These are phyloP conservation scores for Fusarium sambucinum DNA, from an alignment of 2,329 filamentous ascomycete genomes.

Conservation along the genomic window DNA sequence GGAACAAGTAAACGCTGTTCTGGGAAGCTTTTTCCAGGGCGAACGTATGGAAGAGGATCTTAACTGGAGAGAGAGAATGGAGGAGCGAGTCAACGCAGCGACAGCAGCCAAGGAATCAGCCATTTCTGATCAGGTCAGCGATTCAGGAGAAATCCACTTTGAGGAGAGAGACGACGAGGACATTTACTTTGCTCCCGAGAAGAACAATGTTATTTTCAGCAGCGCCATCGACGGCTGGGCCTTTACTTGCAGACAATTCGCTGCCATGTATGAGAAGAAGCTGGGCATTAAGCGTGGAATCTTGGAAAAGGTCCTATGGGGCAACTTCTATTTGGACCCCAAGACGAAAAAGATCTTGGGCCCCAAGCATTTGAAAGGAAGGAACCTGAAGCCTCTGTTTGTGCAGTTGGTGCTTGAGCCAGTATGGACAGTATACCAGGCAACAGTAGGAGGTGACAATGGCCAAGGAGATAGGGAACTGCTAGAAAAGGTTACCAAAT, in stretches of 20 bases:
- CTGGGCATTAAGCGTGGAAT: constrained; percentile 89
- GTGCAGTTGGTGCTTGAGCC: constrained; percentile 96
- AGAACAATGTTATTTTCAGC: constrained; percentile 99
- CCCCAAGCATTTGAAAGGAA: constrained; percentile 91
- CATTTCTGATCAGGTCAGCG: constrained; percentile 62
- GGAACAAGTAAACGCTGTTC: constrained; percentile 96
- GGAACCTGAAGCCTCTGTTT: constrained; percentile 94
- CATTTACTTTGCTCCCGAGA: constrained; percentile 97
- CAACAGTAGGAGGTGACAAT: constrained; percentile 83
- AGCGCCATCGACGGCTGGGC: constrained; percentile 99
- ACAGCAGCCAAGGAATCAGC: constrained; percentile 70
- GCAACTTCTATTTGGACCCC: constrained; percentile 94
- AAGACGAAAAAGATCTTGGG: constrained; percentile 95
- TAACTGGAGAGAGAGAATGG: constrained; percentile 93
- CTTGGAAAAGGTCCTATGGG: constrained; percentile 96
- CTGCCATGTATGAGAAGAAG: constrained; percentile 94
- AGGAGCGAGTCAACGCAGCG: constrained; percentile 82
- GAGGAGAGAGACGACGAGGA: constrained; percentile 96
- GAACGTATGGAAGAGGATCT: constrained; percentile 99
- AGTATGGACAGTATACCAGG: constrained; percentile 95
- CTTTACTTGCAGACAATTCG: constrained; percentile 95
- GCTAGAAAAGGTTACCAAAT: constrained; percentile 95
- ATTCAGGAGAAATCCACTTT: constrained; percentile 75
- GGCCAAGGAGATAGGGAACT: constrained; percentile 85
- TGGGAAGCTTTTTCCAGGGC: constrained; percentile 97